Base-by-base conservation (phyloP, 2,329 filamentous ascomycete species). In the Colletotrichum eremochloae region DNA sequence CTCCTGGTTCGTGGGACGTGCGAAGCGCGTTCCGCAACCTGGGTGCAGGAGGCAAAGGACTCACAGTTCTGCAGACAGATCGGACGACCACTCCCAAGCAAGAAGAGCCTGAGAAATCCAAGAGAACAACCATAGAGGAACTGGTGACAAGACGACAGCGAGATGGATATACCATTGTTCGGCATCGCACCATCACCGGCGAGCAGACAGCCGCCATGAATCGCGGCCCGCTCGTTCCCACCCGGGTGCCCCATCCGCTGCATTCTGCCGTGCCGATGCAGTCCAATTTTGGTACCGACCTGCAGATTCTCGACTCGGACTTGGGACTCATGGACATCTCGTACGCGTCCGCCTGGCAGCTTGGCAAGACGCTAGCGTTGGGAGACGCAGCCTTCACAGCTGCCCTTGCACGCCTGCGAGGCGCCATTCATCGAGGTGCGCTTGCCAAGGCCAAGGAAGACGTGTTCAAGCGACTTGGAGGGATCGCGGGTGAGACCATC, bases 301-400 rank as follows among this genome's bases (percentile, higher is more conserved):
- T 83, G n/a, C 80, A 83, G 68, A 80, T 86, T 24, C 65, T 86
- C 0, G 84, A 86, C 56, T 66, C 74, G 9, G 48, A 80, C 1
- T 5, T 81, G 0, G 82, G 81, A 0, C 74, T 86, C 6, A 84
- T 86, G 80, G 85, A 86, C 70, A 63, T 86, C 0, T 81, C 81
- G 0, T 87, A 86, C 75, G 81, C 80, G 0, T 66, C 77, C 0
- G 85, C 85, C 0, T 87, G 85, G 85, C 75, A 83, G 38, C 67
- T 85, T 0, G 85, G 85, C 0, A 80, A 79, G 31, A 78, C 78
- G 4, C 61, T 86, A 44, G 85, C 83, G 0, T 72, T 85, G 0
- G 79, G 78, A 0, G 81, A 79, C 64, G 44, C 79, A 9, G 69
- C 71, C 0, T 85, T 83, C 64, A 77, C 74, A 1, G 70, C 77